These are phyloP conservation scores for Erodium chrysanthum DNA, from an alignment of 441 rosid species.

Conservation along the genomic window DNA sequence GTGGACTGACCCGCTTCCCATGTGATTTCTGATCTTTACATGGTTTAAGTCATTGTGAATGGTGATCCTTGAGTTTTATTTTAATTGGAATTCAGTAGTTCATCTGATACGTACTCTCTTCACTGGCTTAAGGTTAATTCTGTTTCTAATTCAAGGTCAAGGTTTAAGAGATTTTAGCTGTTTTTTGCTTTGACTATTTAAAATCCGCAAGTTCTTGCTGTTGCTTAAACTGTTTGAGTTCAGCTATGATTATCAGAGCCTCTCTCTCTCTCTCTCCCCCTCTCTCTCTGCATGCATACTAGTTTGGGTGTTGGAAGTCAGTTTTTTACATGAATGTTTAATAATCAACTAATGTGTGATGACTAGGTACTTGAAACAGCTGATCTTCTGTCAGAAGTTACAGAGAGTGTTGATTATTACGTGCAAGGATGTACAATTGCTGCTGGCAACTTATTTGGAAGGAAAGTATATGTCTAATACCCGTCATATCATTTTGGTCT, in stretches of 20 bases:
- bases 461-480: slow-evolving; percentile 34
- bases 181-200: too few species aligned
- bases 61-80: slow-evolving; percentile 1
- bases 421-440: slow-evolving; percentile 96
- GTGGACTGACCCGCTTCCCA: slow-evolving; percentile 4
- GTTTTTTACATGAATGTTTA: background rate
- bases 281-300: too few species aligned
- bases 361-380: slow-evolving; percentile 94
- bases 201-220: too few species aligned
- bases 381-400: slow-evolving; percentile 93
- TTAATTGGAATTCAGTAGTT: too few species aligned
- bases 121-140: too few species aligned
- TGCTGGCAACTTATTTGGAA: slow-evolving; percentile 96
- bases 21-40: background rate
- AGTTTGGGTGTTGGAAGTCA: too few species aligned
- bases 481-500: background rate
- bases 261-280: background rate
- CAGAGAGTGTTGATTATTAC: slow-evolving; percentile 96
- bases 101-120: too few species aligned
- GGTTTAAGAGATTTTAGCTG: too few species aligned
- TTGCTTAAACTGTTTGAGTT: too few species aligned
- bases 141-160: too few species aligned
- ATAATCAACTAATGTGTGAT: slow-evolving; percentile 12
- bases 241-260: too few species aligned
- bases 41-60: background rate